phyloP scores from a whole-genome alignment of 2,329 filamentous ascomycete species.

The Neopestalotiopsis rosae region DNA sequence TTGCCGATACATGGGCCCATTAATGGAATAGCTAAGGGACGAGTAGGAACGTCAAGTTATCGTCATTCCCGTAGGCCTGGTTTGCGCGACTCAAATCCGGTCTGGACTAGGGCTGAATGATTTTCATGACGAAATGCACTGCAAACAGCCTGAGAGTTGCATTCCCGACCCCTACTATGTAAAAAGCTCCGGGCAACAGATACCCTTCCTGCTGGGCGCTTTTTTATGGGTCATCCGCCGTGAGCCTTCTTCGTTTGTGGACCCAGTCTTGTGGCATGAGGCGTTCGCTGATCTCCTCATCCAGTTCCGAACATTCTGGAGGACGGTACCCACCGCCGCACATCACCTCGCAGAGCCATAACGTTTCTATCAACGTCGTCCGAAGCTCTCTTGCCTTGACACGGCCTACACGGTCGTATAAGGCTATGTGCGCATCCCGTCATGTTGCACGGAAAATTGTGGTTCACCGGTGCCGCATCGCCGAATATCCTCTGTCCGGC shows the following conservation, averaged over 20 bases:
- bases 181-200: background rate
- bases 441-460: background rate
- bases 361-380: constrained; percentile 9
- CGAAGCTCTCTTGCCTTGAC: constrained; percentile 7
- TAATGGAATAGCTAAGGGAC: background rate
- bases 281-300: background rate
- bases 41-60: background rate
- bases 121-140: background rate
- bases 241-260: background rate
- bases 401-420: background rate
- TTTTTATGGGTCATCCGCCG: background rate
- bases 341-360: background rate
- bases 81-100: background rate
- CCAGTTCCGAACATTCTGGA: background rate
- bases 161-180: background rate
- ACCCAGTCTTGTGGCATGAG: background rate
- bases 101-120: background rate
- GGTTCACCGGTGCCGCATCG: background rate
- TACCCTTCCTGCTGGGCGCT: background rate
- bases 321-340: constrained; percentile 2
- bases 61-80: background rate
- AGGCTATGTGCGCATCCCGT: background rate
- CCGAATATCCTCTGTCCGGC: constrained; percentile 1
- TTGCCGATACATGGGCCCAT: background rate
- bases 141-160: background rate